Percentiles rank a stretch among this genome's conserved stretches.
These are phyloP conservation scores for Exserohilum turcica DNA, from an alignment of 2,329 filamentous ascomycete genomes.

Conservation along the genomic window DNA sequence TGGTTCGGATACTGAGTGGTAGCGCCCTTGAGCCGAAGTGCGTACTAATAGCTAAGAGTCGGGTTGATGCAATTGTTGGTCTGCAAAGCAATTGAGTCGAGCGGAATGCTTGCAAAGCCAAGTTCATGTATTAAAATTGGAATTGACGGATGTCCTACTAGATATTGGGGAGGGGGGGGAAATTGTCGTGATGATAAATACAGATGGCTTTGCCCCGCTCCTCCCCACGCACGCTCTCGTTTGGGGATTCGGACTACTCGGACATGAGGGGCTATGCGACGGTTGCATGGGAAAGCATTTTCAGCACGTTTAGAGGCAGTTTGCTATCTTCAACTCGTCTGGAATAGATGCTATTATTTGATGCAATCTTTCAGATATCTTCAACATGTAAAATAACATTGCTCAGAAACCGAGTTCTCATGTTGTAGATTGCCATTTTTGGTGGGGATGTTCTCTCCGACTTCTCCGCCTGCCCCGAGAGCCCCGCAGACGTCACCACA, in stretches of 20 bases:
- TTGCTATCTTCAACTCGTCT: no score
- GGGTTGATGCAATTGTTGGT: constrained; percentile 19
- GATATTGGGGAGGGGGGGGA: not conserved
- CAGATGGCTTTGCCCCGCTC: constrained; percentile 3
- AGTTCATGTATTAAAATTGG: constrained; percentile 21
- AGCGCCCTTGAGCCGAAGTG: constrained; percentile 21
- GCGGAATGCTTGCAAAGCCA: constrained; percentile 16
- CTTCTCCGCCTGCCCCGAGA: not conserved
- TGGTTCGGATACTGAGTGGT: constrained; percentile 29
- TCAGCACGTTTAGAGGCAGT: no score
- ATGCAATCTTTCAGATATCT: no score
- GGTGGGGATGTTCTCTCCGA: no score
- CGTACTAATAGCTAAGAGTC: constrained; percentile 25
- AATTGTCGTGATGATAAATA: constrained; percentile 15
- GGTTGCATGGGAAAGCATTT: no score
- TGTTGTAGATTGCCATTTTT: no score
- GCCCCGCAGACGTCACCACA: constrained; percentile 15
- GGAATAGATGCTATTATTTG: no score
- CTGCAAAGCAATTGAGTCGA: constrained; percentile 12
- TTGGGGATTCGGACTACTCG: not conserved
- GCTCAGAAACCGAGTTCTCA: no score
- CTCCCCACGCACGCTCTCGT: not conserved
- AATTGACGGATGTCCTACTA: not conserved
- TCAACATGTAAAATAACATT: no score
- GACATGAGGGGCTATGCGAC: not conserved